Percentiles rank a stretch among this genome's conserved stretches.
These are phyloP conservation scores for Phytophthora citrophthora DNA, from an alignment of 352 stramenopile genomes.

Conservation along the genomic window DNA sequence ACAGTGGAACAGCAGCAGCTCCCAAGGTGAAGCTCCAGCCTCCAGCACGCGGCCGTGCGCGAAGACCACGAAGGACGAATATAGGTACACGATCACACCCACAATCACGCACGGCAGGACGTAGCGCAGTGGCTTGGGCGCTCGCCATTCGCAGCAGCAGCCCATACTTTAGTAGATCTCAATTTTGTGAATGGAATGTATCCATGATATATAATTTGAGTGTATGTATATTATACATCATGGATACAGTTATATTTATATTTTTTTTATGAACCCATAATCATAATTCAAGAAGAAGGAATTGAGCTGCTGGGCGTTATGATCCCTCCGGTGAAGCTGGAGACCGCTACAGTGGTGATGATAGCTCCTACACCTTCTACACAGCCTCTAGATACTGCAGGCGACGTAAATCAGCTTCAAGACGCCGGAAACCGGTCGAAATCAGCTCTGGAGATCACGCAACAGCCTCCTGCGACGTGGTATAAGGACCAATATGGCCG, in stretches of 20 bases:
- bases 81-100: constrained; percentile 67
- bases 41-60: constrained; percentile 55
- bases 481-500: constrained; percentile 86
- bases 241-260: background rate
- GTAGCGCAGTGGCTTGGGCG: constrained; percentile 59
- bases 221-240: background rate
- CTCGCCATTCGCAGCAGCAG: constrained; percentile 72
- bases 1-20: constrained; percentile 63
- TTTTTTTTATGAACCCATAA: constrained; percentile 1
- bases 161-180: constrained; percentile 34
- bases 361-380: constrained; percentile 27
- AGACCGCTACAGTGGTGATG: constrained; percentile 13
- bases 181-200: too few species aligned
- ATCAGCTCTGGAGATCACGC: constrained; percentile 52
- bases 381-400: background rate
- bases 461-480: constrained; percentile 70
- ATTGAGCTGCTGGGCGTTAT: constrained; percentile 10
- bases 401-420: background rate
- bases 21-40: constrained; percentile 27
- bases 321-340: constrained; percentile 29
- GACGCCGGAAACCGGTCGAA: constrained; percentile 7
- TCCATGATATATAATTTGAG: too few species aligned
- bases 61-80: constrained; percentile 62
- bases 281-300: background rate
- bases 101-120: constrained; percentile 58